Evolutionary conservation across 116 monocot species (phyloP), one percentile per base, ranked within the genome.

Genomic region (Cymodocea nodosa): DNA sequence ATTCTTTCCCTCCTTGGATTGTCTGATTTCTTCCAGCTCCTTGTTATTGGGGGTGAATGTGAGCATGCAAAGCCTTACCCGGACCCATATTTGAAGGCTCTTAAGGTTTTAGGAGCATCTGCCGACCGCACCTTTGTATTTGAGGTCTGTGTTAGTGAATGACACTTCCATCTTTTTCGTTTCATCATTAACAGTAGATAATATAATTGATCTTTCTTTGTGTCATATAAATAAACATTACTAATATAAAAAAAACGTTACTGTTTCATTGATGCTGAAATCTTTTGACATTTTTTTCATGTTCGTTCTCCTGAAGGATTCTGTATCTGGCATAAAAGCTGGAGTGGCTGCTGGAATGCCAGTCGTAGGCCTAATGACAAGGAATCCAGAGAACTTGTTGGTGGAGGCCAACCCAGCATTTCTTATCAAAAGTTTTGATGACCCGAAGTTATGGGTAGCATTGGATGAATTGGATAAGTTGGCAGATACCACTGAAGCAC

Each of bases 1-100:
- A 89, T 89, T 83, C 68, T 94, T 55, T 78, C 86, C 0, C 52
- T 81, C 18, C 72, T 89, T 36, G 89, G 86, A 2, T 80, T 94
- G 2, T 56, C 73, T 15, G 82, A 84, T 20, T 94, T 94, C 68
- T 94, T 89, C 65, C 74, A 86, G 23, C 60, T 70, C 56, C 64
- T 89, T 4, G 74, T 94, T 1, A 56, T 94, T 16, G 89, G 89
- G n/a, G 63, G 76, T 23, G 94, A 94, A 70, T 89, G 94, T 55
- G 77, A 89, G 52, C 72, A 82, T 23, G 81, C 94, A n/a, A 94
- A 95, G 50, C 90, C 94, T 18, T 86, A 77, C 62, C 94, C 94
- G 1, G 84, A 94, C 54, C 89, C 89, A 61, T 89, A 94, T 55
- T 55, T 89, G 76, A 77, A 70, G 60, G 87, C 80, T 25, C 81